phyloP scores from a whole-genome alignment of 345 rosid species.

The Eucalyptus cloeziana region DNA sequence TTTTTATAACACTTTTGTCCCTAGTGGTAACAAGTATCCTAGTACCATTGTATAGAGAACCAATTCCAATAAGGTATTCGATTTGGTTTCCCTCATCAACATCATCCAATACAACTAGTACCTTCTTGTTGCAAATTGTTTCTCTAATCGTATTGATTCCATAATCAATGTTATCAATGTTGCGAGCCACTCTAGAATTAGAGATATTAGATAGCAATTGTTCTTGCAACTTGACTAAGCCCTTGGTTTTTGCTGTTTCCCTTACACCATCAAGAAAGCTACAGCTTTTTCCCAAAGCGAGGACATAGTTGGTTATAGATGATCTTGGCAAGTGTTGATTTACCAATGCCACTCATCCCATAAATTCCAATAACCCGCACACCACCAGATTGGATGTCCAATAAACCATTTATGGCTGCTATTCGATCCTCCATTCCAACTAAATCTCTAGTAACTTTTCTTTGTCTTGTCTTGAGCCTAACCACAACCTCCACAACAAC shows the following conservation, averaged over 20 bases:
- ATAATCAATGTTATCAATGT: background rate
- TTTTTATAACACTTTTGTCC: background rate
- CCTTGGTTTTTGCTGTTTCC: background rate
- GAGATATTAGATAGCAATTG: background rate
- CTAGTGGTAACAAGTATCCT: background rate
- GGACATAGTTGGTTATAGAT: background rate
- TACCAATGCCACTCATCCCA: background rate
- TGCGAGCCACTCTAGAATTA: background rate
- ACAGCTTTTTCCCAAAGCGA: background rate
- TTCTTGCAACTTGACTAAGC: background rate
- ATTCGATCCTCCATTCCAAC: background rate
- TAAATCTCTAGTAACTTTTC: background rate
- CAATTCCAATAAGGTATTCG: background rate
- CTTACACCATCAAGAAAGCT: background rate
- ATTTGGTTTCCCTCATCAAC: background rate
- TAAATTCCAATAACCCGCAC: background rate
- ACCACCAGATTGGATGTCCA: background rate
- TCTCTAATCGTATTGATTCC: background rate
- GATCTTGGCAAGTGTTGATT: background rate
- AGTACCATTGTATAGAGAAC: background rate
- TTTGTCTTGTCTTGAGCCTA: background rate
- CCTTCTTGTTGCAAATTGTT: background rate
- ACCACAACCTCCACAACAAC: background rate
- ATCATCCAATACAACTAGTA: background rate
- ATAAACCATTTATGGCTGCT: background rate